phyloP scores from a whole-genome alignment of 1,139 yeast genomes.

The Geotrichum bryndzae region DNA sequence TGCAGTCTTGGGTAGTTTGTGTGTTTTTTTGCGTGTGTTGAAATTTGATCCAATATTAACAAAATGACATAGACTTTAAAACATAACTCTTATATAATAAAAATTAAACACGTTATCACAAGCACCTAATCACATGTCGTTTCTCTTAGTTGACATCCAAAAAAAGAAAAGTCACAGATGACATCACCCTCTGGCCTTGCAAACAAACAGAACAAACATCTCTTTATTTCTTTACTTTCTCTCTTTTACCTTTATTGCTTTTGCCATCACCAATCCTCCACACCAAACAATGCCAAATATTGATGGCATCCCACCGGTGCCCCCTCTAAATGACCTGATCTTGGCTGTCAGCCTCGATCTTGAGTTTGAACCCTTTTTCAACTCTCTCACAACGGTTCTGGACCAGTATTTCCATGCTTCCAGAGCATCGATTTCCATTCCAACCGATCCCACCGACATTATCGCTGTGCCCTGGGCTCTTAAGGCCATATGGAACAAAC shows the following conservation, averaged over 20 bases:
- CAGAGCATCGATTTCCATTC: slow-evolving; percentile 30
- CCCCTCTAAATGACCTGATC: slow-evolving; percentile 31
- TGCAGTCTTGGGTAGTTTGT: not conserved
- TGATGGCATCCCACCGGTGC: slow-evolving; percentile 13
- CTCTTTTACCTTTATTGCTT: not conserved
- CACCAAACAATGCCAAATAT: not conserved
- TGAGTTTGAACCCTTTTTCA: slow-evolving; percentile 33
- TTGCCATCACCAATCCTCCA: not conserved
- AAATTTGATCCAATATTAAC: not conserved
- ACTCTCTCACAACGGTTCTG: slow-evolving; percentile 28
- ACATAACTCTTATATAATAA: not conserved
- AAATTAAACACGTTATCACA: not conserved
- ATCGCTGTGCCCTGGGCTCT: slow-evolving; percentile 36
- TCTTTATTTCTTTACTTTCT: not conserved
- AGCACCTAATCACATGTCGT: not conserved
- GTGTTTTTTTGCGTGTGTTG: not conserved
- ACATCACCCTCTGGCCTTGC: not conserved
- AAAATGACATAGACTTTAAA: not conserved
- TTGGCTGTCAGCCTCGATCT: slow-evolving; percentile 31
- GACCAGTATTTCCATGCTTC: slow-evolving; percentile 29
- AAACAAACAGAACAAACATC: not conserved
- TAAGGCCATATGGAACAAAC: slow-evolving; percentile 31
- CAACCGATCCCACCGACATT: slow-evolving; percentile 35
- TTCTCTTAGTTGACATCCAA: slow-evolving; percentile 3
- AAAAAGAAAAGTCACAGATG: not conserved